Evolutionary conservation across 768 basidiomycete genomes (phyloP), one percentile per base, ranked within the genome.

Genomic region (Daedaleopsis sinensis): DNA sequence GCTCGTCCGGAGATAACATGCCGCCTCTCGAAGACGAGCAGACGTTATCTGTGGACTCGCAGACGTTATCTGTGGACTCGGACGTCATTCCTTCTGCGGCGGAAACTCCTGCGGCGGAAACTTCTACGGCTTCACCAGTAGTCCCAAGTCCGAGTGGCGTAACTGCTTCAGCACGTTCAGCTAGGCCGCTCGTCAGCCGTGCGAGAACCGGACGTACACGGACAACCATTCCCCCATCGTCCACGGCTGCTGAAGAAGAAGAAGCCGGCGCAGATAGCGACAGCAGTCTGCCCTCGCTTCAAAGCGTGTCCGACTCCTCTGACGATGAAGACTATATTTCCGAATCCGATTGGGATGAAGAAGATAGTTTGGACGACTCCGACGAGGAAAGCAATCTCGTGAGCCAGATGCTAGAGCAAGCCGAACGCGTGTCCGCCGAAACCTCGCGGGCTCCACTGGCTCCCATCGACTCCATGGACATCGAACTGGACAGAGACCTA

Each of bases 241-340:
- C 47, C 21, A 11, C 44, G 7, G 18, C 7, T 46, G 44, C 19
- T 18, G 44, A 48, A 23, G n/a, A 18, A n/a, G 46, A 38, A 1
- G 36, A 57, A 24, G 64, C 9, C 3, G 57, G 49, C 18, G 60
- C 42, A 19, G 54, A 58, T 7, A 64, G 63, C 57, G 65, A 64
- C 49, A n/a, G n/a, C n/a, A 70, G 71, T 36, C 36, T 72, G 50
- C 71, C 71, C 0, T 59, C 65, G 3, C 53, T 72, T 21, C 66
- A 61, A 49, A 67, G 66, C 9, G 67, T 70, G 1, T 72, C 71
- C 4, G 68, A 67, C 52, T 66, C 66, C 3, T 65, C 64, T 0
- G 65, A 68, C 21, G 66, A 61, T 3, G 36, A 35, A 9, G 62
- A 53, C 27, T 37, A n/a, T n/a, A n/a, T n/a, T 18, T 42, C 58